Base-by-base conservation (phyloP, 2,329 filamentous ascomycete species). In the Pseudopithomyces chartarum region DNA sequence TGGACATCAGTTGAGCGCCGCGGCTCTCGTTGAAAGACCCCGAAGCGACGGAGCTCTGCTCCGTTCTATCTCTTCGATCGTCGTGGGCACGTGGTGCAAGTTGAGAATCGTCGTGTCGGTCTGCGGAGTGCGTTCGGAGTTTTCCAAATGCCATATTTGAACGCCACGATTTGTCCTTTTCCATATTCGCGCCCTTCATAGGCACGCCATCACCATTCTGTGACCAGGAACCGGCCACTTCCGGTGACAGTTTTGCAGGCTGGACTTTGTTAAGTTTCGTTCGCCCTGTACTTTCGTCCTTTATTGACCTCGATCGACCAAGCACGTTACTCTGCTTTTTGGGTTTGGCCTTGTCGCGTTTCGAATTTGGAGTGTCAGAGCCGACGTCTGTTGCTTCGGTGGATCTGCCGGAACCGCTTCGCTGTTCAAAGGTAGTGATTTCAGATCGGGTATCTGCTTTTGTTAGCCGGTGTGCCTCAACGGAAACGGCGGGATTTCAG, bases 91-190 rank as follows among this genome's bases (percentile, higher is more conserved):
- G 68, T 20, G 70, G 69, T 7, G 69, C 63, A 43, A 68, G 61
- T 22, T 73, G 69, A 38, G 63, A 61, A 20, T 65, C 62, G 23
- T 76, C 73, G 48, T 80, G 78, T 23, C 90, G 86, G 72, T 96
- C 91, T 59, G 87, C 86, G 3, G 90, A 92, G 64, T 89, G 87
- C 64, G 90, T 91, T 59, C 90, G 84, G 54, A 82, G 75, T 51
- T 74, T 75, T 51, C 69, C 81, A 29, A 89, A 85, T 59, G 75
- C 77, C 80, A 90, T 88, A 78, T 89, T 88, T 43, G 89, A 85
- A 63, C 85, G 84, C 66, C 88, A 87, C 2, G 87, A 83, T 64
- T 87, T 85, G 55, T 92, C 90, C 65, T 86, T 84, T 36, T 86
- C 84, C 33, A 87, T 74, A 1, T 89, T 86, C 10, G 90, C 85